Base-by-base conservation (phyloP, 2,329 filamentous ascomycete species). In the Cercospora canescens region DNA sequence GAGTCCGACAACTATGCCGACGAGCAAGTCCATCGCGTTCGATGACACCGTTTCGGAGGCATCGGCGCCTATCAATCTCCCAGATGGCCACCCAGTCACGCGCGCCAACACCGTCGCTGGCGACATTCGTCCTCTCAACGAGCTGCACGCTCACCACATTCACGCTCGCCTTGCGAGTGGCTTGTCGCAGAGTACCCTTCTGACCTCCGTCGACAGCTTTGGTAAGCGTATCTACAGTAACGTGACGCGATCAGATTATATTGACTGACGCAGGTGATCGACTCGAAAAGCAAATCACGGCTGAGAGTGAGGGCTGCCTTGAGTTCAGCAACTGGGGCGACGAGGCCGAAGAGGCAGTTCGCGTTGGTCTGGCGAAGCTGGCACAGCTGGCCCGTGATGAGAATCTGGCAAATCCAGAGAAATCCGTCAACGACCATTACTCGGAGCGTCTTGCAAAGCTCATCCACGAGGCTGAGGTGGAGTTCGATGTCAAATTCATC, bases 311-410 rank as follows among this genome's bases (percentile, higher is more conserved):
- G 30, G 45, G 66, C 34, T 59, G 63, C 18, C 64, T 65, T 2
- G 77, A 79, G 69, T 66, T 72, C 39, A 71, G 61, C 52, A 71
- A 70, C 35, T 79, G 77, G 77, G 69, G 68, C 3, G 67, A 71
- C 2, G 67, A 75, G n/a, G 73, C 77, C 6, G 72, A 76, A 55
- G 73, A 76, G 14, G 74, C 76, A 30, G 56, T 78, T 7, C 63
- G 64, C 11, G 65, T 63, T 6, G 73, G 64, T 11, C 64, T 79
- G 11, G 65, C 70, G 50, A 76, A 77, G 30, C 68, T 79, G 8
- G 71, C 67, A 5, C 74, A 74, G 65, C 67, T 76, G 6, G 77
- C 77, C 2, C 57, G 69, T 7, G 77, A 79, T 61, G 72, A 76
- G 67, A 67, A 75, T 63, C 66, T 70, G 59, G 63, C 66, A 8